Evolutionary conservation across 345 rosid genomes (phyloP).

Genomic region (Heritiera fomes): DNA sequence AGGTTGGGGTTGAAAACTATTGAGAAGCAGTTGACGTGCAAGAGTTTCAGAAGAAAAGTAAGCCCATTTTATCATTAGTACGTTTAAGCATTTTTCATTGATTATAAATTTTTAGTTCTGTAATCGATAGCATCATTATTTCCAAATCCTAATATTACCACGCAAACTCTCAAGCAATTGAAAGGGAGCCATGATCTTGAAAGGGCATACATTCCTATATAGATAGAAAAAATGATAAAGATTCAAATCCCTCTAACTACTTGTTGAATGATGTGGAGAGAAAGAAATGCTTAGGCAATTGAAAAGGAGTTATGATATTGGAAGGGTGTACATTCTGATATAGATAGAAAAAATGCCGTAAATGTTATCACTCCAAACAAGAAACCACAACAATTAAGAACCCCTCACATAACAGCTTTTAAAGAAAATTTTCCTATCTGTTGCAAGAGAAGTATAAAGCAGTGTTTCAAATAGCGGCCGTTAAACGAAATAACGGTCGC

Average conservation of each 20-base stretch:
- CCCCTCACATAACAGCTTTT: not conserved
- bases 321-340: too few species aligned
- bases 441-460: not conserved
- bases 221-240: not conserved
- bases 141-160: not conserved
- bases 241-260: slow-evolving; percentile 1
- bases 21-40: not conserved
- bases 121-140: not conserved
- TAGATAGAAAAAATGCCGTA: not conserved
- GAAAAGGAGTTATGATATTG: not conserved
- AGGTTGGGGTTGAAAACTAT: not conserved
- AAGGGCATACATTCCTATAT: not conserved
- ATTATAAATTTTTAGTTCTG: not conserved
- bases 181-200: not conserved
- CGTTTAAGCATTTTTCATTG: not conserved
- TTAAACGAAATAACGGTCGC: too few species aligned
- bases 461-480: too few species aligned
- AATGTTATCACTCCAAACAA: not conserved
- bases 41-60: not conserved
- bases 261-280: not conserved
- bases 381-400: not conserved
- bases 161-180: not conserved
- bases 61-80: not conserved
- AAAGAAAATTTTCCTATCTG: not conserved
- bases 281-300: not conserved